A percentile compares a stretch with the other conserved stretches of the same genome.
These are phyloP conservation scores for Borealophlyctis nickersoniae DNA, from an alignment of 192 early-diverging fungal species.

Conservation along the genomic window DNA sequence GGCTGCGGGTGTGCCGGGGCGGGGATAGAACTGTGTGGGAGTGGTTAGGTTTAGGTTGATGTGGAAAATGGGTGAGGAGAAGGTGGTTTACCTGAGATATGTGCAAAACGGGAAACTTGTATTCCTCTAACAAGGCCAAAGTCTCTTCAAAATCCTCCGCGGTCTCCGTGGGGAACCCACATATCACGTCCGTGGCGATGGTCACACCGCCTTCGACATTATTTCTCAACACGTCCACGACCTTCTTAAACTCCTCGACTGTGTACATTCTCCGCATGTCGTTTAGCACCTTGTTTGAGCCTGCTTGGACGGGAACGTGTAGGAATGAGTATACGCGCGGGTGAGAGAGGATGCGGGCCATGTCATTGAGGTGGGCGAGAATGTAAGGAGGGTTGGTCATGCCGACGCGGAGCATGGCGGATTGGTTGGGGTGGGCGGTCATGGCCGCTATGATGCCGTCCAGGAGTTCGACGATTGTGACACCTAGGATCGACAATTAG, in stretches of 20 bases:
- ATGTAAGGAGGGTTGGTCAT: constrained; percentile 68
- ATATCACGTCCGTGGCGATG: constrained; percentile 58
- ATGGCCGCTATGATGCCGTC: constrained; percentile 43
- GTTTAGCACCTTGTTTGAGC: constrained; percentile 42
- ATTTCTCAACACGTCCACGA: constrained; percentile 34
- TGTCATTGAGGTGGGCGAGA: constrained; percentile 47
- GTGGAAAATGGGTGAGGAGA: neutral
- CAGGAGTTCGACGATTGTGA: constrained; percentile 46
- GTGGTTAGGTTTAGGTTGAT: no score
- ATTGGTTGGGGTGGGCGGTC: constrained; percentile 30
- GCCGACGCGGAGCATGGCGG: constrained; percentile 52
- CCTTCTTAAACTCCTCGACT: constrained; percentile 40
- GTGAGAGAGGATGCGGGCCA: constrained; percentile 47
- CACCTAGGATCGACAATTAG: no score
- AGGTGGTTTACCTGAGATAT: constrained; percentile 40
- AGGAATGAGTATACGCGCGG: constrained; percentile 58
- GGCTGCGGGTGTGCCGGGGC: constrained; percentile 61
- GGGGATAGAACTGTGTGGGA: constrained; percentile 59
- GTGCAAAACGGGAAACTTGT: constrained; percentile 51
- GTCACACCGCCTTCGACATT: constrained; percentile 39
- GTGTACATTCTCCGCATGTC: constrained; percentile 55
- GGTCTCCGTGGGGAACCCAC: constrained; percentile 57
- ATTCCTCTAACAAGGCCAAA: constrained; percentile 37
- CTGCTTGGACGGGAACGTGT: constrained; percentile 60
- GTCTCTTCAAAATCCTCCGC: constrained; percentile 52